phyloP scores from a whole-genome alignment of 371 early-diverging fungal genomes.

The Actinomortierella wolfii region DNA sequence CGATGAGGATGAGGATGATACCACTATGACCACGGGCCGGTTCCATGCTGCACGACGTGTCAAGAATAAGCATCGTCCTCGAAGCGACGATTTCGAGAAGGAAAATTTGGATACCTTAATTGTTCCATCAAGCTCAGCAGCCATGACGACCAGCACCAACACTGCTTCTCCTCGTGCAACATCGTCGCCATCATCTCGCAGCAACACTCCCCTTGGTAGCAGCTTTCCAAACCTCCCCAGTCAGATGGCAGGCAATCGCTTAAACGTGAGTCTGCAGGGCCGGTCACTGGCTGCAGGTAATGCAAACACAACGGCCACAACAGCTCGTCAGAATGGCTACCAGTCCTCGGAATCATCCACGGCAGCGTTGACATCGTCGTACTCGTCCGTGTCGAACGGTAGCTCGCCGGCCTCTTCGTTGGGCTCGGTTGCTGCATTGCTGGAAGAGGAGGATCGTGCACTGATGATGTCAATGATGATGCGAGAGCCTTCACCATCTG shows the following conservation, averaged over 20 bases:
- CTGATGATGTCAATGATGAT: slow-evolving; percentile 5
- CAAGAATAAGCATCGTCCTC: too few species aligned
- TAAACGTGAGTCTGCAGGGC: too few species aligned
- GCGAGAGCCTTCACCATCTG: slow-evolving; percentile 10
- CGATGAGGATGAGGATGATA: background rate
- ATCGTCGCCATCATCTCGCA: too few species aligned
- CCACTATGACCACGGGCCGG: slow-evolving; percentile 4
- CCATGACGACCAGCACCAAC: background rate
- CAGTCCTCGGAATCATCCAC: slow-evolving; percentile 37
- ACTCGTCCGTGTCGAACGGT: slow-evolving; percentile 25
- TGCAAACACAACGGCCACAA: background rate
- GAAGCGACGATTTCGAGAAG: slow-evolving; percentile 12
- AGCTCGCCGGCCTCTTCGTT: slow-evolving; percentile 32
- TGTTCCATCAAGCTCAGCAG: slow-evolving; percentile 21
- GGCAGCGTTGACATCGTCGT: slow-evolving; percentile 18
- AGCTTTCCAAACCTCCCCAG: too few species aligned
- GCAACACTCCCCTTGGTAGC: too few species aligned
- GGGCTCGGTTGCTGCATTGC: slow-evolving; percentile 32
- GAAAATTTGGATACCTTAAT: slow-evolving; percentile 27
- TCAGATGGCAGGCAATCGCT: too few species aligned
- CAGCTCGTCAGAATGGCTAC: slow-evolving; percentile 20
- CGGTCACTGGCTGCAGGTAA: too few species aligned
- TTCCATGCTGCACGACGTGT: too few species aligned
- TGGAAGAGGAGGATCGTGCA: slow-evolving; percentile 34
- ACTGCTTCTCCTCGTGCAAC: too few species aligned